Base-by-base conservation (phyloP, 331 rosid species). In the Stylosanthes scabra region DNA sequence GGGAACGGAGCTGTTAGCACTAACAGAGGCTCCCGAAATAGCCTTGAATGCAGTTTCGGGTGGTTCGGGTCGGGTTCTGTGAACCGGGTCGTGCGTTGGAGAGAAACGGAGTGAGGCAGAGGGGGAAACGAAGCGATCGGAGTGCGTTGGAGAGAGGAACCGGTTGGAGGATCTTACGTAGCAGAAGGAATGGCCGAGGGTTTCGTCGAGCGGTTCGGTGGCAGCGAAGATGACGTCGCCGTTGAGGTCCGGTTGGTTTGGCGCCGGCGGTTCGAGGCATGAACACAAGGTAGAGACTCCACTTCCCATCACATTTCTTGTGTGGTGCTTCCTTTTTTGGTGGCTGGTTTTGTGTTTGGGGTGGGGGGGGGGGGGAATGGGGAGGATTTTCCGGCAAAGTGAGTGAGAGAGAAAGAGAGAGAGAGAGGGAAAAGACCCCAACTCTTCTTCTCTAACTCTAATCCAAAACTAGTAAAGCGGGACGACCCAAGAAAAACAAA, bases 181-280 rank as follows among this genome's bases (percentile, higher is more conserved):
- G 75, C 93, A 91, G 84, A 90, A 93, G 39, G 98, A 93, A 72
- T 93, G 98, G 65, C 98, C 98, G 87, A 93, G 97, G 92, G 98
- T 90, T 90, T 93, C 98, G 73, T 93, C 98, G 9, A 93, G 68
- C 0, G 96, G 91, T 34, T 93, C 93, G 0, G 82, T 62, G 9
- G 85, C 82, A 1, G 92, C 50, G 82, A 93, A 90, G 57, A 87
- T 61, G 13, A 87, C 57, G 41, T 87, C 95, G 56, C 86, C 76
- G 25, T 74, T 66, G 73, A 57, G 76, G 70, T 77, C 74, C 27
- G 70, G 59, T 66, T 57, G 78, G 81, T 78, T 71, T 57, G 59
- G 85, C 85, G 92, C 86, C 85, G 92, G 88, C 85, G 92, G 88
- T 61, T 80, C 75, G 51, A 89, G 83, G 82, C 98, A 90, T 8